These are phyloP conservation scores for Leccinum pachyderme DNA, from an alignment of 1,284 basidiomycete genomes.

Conservation along the genomic window DNA sequence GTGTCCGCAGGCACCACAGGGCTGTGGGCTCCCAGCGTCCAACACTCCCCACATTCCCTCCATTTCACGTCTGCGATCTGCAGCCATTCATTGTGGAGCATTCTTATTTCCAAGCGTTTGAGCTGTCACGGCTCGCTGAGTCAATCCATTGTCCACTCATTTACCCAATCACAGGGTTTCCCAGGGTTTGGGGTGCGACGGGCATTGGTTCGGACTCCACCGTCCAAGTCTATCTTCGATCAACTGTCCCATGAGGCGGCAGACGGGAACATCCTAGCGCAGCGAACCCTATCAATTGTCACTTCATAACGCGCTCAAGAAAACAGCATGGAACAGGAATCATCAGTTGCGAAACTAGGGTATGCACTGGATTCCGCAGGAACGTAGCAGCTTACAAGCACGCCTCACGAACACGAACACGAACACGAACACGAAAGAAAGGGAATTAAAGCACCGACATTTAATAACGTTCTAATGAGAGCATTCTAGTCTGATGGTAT, in stretches of 20 bases:
- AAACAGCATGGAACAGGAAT: neutral
- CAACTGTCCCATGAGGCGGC: constrained; percentile 7
- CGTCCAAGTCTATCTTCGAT: constrained; percentile 1
- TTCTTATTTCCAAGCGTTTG: neutral
- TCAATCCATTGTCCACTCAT: neutral
- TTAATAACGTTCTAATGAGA: constrained; percentile 4
- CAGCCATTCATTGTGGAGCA: neutral
- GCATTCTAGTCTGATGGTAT: neutral
- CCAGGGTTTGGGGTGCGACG: constrained; percentile 9
- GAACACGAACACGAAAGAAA: neutral
- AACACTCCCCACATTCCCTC: neutral
- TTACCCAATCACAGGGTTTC: neutral
- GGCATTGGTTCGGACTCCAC: neutral
- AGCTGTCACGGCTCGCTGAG: neutral
- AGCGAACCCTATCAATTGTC: neutral
- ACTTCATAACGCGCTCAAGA: neutral
- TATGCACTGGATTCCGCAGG: neutral
- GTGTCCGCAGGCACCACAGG: constrained; percentile 1
- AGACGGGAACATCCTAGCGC: neutral
- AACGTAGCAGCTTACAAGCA: neutral
- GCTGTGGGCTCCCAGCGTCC: constrained; percentile 1
- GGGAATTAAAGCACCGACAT: neutral
- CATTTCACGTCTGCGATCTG: constrained; percentile 1
- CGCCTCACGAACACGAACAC: neutral
- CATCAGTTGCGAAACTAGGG: neutral